Base-by-base conservation (phyloP, 805 yeast genomes). In the Teunomyces kruisii region DNA sequence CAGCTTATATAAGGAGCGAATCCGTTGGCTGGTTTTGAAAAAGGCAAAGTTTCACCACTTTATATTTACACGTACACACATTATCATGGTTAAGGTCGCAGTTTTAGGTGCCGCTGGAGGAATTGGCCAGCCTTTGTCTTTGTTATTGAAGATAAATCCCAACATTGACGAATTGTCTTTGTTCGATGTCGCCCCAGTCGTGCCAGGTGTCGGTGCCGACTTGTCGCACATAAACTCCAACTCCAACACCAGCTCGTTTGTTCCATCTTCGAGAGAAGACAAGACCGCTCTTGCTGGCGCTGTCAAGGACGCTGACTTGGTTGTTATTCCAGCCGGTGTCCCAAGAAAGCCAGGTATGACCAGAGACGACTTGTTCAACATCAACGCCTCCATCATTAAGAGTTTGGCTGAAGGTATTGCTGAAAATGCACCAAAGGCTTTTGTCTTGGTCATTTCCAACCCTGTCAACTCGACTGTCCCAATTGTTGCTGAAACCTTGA, bases 261-360 rank as follows among this genome's bases (percentile, higher is more conserved):
- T 81, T 56, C 88, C 92, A 40, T 73, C 79, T 26, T 78, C 72
- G 24, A 65, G 61, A 51, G 78, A 73, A 55, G 78, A 72, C 59
- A 68, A 61, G 45, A 70, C 77, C 36, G 78, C 68, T 42, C 74
- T 74, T 51, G 68, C 70, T 16, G 61, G 58, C 17, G 71, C 83
- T 12, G 67, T 79, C 44, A 64, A 67, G 50, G 77, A 68, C 30
- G 53, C 79, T 4, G 69, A 78, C 49, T 59, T 78, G 53, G 82
- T 79, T 38, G 62, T 79, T 47, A 77, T 79, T 57, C 96, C 96
- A 39, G 96, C 96, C 29, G 96, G 96, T 50, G 84, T 88, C 32
- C 96, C 96, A 59, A 84, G 96, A 74, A 88, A 88, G 73, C 96
- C 96, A 33, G 96, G 96, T 46, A 88, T 88, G 96, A 86, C 95